Evolutionary conservation across 176 grass and related monocot genomes (phyloP).

Genomic region (Carex kokanica): DNA sequence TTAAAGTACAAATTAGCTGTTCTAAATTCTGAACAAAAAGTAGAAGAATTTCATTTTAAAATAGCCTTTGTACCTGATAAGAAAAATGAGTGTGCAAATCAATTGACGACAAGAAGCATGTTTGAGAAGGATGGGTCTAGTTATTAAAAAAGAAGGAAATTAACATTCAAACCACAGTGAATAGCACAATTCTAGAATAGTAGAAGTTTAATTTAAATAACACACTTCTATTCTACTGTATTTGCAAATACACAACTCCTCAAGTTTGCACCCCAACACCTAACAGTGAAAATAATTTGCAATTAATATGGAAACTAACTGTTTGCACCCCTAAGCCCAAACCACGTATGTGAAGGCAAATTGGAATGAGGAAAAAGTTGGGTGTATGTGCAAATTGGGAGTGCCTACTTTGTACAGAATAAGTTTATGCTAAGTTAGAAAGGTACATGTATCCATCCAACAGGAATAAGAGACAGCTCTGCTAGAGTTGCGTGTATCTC

Average conservation of each 20-base stretch:
- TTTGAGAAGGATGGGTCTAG: slow-evolving; percentile 94
- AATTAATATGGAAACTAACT: background rate
- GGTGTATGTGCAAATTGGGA: background rate
- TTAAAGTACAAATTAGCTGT: background rate
- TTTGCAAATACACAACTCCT: background rate
- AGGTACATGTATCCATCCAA: slow-evolving; percentile 91
- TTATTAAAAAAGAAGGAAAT: background rate
- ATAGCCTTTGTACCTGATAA: slow-evolving; percentile 63
- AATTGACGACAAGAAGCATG: slow-evolving; percentile 92
- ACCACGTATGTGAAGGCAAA: background rate
- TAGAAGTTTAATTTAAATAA: background rate
- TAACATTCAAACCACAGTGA: background rate
- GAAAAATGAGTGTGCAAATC: slow-evolving; percentile 96
- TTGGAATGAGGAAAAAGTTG: background rate
- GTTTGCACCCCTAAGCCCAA: background rate
- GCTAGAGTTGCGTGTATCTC: slow-evolving; percentile 85
- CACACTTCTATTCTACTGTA: background rate
- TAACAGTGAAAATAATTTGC: background rate
- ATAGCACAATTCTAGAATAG: background rate
- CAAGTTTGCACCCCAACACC: background rate
- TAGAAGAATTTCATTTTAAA: background rate
- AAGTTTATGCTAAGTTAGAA: slow-evolving; percentile 20
- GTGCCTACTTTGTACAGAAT: background rate
- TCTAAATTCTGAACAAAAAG: slow-evolving; percentile 11
- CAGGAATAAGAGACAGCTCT: slow-evolving; percentile 81